phyloP scores from a whole-genome alignment of 257 asterid genomes.

The Mitragyna speciosa region DNA sequence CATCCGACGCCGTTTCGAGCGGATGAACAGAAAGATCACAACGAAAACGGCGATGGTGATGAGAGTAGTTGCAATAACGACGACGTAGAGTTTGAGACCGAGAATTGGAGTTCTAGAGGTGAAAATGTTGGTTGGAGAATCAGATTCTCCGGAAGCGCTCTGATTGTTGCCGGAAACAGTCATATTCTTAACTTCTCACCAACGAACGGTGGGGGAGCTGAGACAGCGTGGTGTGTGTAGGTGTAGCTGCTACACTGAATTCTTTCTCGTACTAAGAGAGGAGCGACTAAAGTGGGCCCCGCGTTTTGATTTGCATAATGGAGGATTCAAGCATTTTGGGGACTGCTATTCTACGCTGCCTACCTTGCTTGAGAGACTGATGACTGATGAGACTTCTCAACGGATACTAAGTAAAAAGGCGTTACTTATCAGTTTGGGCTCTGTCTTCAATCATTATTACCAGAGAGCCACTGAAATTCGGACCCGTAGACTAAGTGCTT shows the following conservation, averaged over 20 bases:
- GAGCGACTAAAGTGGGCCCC: background rate
- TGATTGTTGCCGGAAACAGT: slow-evolving; percentile 39
- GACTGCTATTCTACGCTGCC: too few species aligned
- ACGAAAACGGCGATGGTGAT: slow-evolving; percentile 44
- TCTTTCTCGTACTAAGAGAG: too few species aligned
- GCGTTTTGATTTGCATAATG: too few species aligned
- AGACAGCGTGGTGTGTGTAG: slow-evolving; percentile 11
- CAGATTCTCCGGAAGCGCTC: slow-evolving; percentile 27
- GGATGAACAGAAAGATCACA: slow-evolving; percentile 43
- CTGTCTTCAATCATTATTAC: background rate
- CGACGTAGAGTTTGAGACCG: slow-evolving; percentile 62
- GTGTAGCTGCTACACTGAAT: background rate
- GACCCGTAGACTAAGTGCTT: background rate
- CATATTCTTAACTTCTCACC: slow-evolving; percentile 30
- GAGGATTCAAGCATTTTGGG: too few species aligned
- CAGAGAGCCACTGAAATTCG: background rate
- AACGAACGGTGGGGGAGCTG: background rate
- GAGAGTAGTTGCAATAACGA: slow-evolving; percentile 50
- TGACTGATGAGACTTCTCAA: too few species aligned
- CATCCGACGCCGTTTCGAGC: slow-evolving; percentile 43
- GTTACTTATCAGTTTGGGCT: background rate
- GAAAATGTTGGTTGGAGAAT: slow-evolving; percentile 33
- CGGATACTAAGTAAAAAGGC: too few species aligned
- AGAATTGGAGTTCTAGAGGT: slow-evolving; percentile 62
- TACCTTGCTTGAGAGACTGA: too few species aligned